Evolutionary conservation across 192 early-diverging fungal species (phyloP), one percentile per base, ranked within the genome.

Genomic region (Jimgerdemannia flammicorona): DNA sequence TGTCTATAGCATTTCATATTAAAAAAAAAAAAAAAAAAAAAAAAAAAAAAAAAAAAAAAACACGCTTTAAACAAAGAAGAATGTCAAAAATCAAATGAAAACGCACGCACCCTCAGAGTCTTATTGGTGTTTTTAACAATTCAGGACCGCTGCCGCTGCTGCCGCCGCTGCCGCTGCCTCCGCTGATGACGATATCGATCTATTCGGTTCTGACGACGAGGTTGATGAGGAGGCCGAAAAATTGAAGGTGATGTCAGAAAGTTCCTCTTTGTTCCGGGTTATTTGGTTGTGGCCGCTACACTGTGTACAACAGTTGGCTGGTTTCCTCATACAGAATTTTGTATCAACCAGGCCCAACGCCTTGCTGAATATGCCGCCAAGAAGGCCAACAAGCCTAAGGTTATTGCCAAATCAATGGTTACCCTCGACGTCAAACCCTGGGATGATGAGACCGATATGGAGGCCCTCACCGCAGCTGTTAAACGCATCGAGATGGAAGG

Each of bases 351-450:
- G 89, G 91, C 87, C 67, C 84, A 96, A 86, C 91, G 95, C 83
- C 84, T 98, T 73, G 94, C 88, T 64, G 97, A 93, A 80, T 98
- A 98, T 90, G 81, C 87, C 74, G 92, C 87, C 76, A 96, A 94
- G 90, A 97, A 98, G 92, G 91, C 92, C 74, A 90, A 89, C 86
- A 91, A 90, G 87, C 95, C 95, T 72, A 91, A 91, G 83, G 84
- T 89, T 71, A 88, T 89, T 77, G 96, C 95, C 85, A 98, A 97
- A 91, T 95, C 96, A 78, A 89, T 93, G 86, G 84, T 97, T 80
- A 90, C 91, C 81, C 90, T 96, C 44, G 97, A 97, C 76, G 91
- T 98, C 81, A 97, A 98, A 93, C 95, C 96, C 71, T 98, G 97
- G 97, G 97, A 97, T 84, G 95, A 97, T 85, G 96, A 97, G 76